Base-by-base conservation (phyloP, 2,329 filamentous ascomycete species). In the Alternaria postmessia region DNA sequence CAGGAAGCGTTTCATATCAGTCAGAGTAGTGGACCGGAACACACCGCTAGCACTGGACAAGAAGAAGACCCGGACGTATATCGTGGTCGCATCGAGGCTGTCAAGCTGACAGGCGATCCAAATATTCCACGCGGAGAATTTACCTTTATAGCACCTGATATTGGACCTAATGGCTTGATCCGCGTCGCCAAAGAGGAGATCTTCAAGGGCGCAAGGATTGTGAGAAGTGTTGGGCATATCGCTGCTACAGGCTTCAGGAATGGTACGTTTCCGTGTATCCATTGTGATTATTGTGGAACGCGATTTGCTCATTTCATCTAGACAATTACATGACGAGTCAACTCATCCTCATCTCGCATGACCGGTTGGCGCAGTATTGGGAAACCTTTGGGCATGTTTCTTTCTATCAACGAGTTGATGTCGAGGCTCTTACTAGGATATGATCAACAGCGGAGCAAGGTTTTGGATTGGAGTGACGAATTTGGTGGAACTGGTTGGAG, bases 41-140 rank as follows among this genome's bases (percentile, higher is more conserved):
- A 39, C 2, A 20, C 7, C 7, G 38, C n/a, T 6, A 30, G 28
- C 5, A 11, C n/a, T 49, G 51, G 74, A 4, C 66, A 73, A 26
- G 66, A 74, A 6, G 58, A 30, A 30, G 28, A 30, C 28, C 9
- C 4, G 1, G 28, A 55, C 14, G 81, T 87, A 1, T 88, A 91
- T 66, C 83, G 82, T 12, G 92, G 93, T 5, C 84, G 88, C 2
- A 78, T 98, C 4, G 89, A 94, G 75, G 94, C 91, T 0, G 88
- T 97, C 72, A 98, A 98, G 76, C 81, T 99, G 34, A 98, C 94
- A 0, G 94, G 94, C 1, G 94, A 99, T 72, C 88, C 90, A 0
- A 96, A 97, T 67, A 88, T 98, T 14, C 94, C 94, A 0, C 86
- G 94, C 8, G 94, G 94, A 8, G 91, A 97, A 76, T 88, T 89